Percentiles rank a stretch among this genome's conserved stretches.
Conservation (phyloP, 345 rosid species). For the Turnera subulata region DNA sequence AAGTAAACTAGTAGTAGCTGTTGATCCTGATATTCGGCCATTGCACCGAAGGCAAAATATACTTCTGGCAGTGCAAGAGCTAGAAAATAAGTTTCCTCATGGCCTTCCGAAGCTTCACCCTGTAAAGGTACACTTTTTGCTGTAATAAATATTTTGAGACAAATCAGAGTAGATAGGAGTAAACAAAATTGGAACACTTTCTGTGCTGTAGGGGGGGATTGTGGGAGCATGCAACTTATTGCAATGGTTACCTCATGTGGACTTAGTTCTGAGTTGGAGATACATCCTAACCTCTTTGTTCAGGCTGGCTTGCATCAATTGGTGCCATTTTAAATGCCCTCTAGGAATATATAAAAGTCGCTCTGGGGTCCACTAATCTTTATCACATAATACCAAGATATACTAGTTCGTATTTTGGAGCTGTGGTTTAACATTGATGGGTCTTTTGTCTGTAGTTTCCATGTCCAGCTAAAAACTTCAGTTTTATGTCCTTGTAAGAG, state of each 20-base stretch:
- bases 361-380: no score
- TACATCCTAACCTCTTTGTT: no score
- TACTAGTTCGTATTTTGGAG: no score
- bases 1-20: constrained; percentile 70
- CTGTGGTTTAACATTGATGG: no score
- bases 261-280: neutral
- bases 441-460: no score
- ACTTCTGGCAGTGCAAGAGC: constrained; percentile 80
- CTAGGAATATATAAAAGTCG: neutral
- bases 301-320: no score
- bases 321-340: neutral
- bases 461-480: neutral
- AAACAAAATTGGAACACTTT: neutral
- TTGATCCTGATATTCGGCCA: constrained; percentile 92
- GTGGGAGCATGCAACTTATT: neutral
- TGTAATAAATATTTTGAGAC: neutral
- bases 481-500: neutral
- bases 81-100: constrained; percentile 72
- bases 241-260: neutral
- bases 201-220: neutral
- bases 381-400: neutral
- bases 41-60: constrained; percentile 94
- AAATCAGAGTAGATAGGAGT: neutral
- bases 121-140: constrained; percentile 55
- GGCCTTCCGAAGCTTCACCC: constrained; percentile 98